These are phyloP conservation scores for Boletus semigastroideus DNA, from an alignment of 1,284 basidiomycete genomes.

Conservation along the genomic window DNA sequence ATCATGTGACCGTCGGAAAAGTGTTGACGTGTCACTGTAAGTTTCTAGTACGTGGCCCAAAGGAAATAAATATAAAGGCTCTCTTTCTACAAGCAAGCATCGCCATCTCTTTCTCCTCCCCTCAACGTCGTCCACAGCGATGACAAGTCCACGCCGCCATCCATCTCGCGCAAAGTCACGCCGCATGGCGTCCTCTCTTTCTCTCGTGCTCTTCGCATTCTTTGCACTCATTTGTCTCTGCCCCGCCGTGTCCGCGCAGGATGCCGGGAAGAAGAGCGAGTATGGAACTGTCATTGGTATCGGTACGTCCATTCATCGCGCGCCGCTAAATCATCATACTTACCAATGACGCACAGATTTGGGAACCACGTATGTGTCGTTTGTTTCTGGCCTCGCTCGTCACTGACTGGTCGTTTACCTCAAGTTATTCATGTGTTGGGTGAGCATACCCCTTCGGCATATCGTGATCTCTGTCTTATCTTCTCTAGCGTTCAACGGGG, in stretches of 20 bases:
- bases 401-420: slow-evolving; percentile 15
- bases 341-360: slow-evolving; percentile 51
- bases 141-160: slow-evolving; percentile 40
- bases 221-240: slow-evolving; percentile 64
- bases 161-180: slow-evolving; percentile 60
- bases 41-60: slow-evolving; percentile 29
- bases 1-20: slow-evolving; percentile 27
- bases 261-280: slow-evolving; percentile 48
- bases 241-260: slow-evolving; percentile 59
- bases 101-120: slow-evolving; percentile 2
- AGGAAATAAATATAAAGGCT: slow-evolving; percentile 23
- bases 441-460: slow-evolving; percentile 32
- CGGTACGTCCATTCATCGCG: slow-evolving; percentile 51
- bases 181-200: slow-evolving; percentile 62
- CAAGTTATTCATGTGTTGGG: slow-evolving; percentile 80
- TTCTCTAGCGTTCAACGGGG: slow-evolving; percentile 79
- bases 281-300: slow-evolving; percentile 97
- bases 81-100: slow-evolving; percentile 3
- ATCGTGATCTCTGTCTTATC: background rate
- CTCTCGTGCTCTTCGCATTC: slow-evolving; percentile 62
- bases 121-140: slow-evolving; percentile 27
- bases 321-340: slow-evolving; percentile 5
- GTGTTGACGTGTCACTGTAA: slow-evolving; percentile 31
- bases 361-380: slow-evolving; percentile 67
- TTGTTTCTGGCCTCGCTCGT: background rate